Percentiles rank a stretch among this genome's conserved stretches.
phyloP scores from a whole-genome alignment of 768 basidiomycete genomes.

The Astraeus odoratus region DNA sequence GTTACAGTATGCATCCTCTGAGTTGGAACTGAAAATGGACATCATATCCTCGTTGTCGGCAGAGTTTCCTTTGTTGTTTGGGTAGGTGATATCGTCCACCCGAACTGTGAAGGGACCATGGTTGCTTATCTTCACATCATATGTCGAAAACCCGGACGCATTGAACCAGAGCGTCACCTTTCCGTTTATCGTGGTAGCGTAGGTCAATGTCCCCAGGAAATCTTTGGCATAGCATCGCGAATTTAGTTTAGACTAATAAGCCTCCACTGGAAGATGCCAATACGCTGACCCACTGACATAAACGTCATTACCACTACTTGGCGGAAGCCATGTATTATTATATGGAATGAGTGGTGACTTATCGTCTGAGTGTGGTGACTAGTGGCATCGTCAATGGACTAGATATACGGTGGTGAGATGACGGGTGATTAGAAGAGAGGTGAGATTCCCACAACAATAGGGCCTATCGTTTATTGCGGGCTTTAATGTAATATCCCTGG shows the following conservation, averaged over 20 bases:
- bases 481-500: no score
- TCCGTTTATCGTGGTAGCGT: slow-evolving; percentile 28
- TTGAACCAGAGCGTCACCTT: slow-evolving; percentile 38
- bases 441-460: no score
- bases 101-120: slow-evolving; percentile 40
- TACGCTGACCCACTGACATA: slow-evolving; percentile 11
- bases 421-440: no score
- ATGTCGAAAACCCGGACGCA: slow-evolving; percentile 43
- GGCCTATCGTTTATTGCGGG: no score
- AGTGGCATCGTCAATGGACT: slow-evolving; percentile 14
- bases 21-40: slow-evolving; percentile 30
- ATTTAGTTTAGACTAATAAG: not conserved
- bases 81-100: slow-evolving; percentile 30
- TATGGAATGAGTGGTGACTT: slow-evolving; percentile 28
- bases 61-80: slow-evolving; percentile 23
- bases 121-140: slow-evolving; percentile 41
- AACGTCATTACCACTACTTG: slow-evolving; percentile 12
- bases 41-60: slow-evolving; percentile 31
- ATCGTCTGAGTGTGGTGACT: slow-evolving; percentile 22
- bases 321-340: slow-evolving; percentile 18
- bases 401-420: no score
- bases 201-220: slow-evolving; percentile 34
- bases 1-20: slow-evolving; percentile 31
- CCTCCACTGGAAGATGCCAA: not conserved
- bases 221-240: slow-evolving; percentile 20